Conservation (phyloP, 2,329 filamentous ascomycete species). For the Alternaria incomplexa region DNA sequence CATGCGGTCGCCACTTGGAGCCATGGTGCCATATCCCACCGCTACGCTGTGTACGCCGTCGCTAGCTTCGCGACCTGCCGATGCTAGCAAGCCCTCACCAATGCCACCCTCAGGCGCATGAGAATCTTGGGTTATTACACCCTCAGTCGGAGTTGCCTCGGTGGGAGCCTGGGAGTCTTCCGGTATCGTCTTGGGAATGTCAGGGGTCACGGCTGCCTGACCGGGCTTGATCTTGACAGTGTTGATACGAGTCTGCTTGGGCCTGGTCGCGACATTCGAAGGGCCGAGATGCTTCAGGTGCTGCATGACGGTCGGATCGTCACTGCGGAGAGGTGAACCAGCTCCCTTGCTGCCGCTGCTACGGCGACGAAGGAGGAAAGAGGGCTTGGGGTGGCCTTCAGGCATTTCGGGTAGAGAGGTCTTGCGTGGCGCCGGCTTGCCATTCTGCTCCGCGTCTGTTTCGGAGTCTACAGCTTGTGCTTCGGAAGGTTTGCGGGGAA, state of each 20-base stretch:
- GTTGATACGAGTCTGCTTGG: constrained; percentile 66
- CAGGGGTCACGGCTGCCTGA: constrained; percentile 65
- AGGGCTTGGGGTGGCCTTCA: constrained; percentile 40
- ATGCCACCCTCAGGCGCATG: constrained; percentile 59
- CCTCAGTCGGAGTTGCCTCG: constrained; percentile 9
- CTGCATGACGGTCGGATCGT: constrained; percentile 62
- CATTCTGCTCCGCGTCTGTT: constrained; percentile 24
- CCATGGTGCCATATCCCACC: constrained; percentile 54
- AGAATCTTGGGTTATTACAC: constrained; percentile 20
- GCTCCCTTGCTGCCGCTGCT: constrained; percentile 50
- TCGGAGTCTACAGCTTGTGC: constrained; percentile 26
- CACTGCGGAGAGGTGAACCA: constrained; percentile 53
- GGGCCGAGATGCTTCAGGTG: constrained; percentile 69
- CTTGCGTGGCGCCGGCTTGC: constrained; percentile 24
- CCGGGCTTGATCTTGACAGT: constrained; percentile 71
- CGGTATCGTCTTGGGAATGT: constrained; percentile 51
- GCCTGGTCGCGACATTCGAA: constrained; percentile 66
- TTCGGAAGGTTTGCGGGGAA: constrained; percentile 31
- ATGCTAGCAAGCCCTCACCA: constrained; percentile 60
- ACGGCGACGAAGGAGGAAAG: constrained; percentile 54
- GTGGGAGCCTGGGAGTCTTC: constrained; percentile 46
- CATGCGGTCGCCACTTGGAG: constrained; percentile 32
- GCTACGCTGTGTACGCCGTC: constrained; percentile 69
- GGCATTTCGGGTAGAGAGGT: constrained; percentile 41
- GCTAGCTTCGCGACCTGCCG: constrained; percentile 64